These are phyloP conservation scores for Scenedesmus sp. DNA, from an alignment of 163 green algal species.

Conservation along the genomic window DNA sequence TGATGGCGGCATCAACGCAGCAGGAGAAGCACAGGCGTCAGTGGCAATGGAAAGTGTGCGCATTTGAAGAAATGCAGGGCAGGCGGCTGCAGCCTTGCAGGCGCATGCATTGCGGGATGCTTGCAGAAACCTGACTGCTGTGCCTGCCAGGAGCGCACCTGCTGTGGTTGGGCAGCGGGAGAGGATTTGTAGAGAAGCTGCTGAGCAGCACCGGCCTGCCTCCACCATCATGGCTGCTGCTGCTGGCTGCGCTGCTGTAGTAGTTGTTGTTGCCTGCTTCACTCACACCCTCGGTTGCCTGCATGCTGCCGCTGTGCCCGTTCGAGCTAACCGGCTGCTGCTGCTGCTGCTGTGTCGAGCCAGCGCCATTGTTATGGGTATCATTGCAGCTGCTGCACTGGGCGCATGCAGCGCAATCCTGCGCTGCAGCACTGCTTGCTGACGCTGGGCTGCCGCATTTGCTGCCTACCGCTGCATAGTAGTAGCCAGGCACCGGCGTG, in stretches of 20 bases:
- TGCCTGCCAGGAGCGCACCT: neutral
- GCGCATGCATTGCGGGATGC: neutral
- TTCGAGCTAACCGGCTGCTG: neutral
- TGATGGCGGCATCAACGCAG: neutral
- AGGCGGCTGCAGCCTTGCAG: neutral
- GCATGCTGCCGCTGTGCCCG: neutral
- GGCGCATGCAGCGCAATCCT: neutral
- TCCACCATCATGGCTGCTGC: neutral
- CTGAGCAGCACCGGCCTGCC: neutral
- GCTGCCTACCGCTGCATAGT: neutral
- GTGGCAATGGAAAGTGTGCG: neutral
- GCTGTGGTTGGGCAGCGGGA: neutral
- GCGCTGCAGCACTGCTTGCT: constrained; percentile 11
- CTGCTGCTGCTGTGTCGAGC: neutral
- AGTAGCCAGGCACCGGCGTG: neutral
- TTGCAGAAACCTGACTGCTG: neutral
- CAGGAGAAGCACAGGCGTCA: neutral
- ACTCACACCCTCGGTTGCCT: neutral
- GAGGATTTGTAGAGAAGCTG: neutral
- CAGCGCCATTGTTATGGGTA: neutral
- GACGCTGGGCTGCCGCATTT: neutral
- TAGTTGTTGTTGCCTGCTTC: neutral
- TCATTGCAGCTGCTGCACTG: neutral
- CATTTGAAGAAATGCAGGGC: too few species aligned
- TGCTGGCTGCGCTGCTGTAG: constrained; percentile 1